Percentiles rank a stretch among this genome's conserved stretches.
Conservation (phyloP, 495 filamentous ascomycete species). For the Aspergillus heteromorphus region DNA sequence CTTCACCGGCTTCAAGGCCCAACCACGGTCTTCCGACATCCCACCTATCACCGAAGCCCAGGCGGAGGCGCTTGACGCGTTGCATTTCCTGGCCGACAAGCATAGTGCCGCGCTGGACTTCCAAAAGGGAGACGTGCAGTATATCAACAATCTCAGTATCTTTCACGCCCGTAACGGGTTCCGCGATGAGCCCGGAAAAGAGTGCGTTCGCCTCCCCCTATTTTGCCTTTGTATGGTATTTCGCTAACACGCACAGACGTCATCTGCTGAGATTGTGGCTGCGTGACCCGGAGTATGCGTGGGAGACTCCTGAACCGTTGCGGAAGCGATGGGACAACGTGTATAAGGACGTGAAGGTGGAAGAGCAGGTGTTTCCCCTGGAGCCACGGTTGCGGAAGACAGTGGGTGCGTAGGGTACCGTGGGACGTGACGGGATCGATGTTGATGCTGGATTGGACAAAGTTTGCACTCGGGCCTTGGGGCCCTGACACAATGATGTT, state of each 20-base stretch:
- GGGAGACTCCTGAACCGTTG: conserved; percentile 45
- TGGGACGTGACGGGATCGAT: no score
- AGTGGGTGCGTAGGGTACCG: neutral
- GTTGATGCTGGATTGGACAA: no score
- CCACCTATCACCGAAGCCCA: conserved; percentile 57
- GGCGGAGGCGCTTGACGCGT: conserved; percentile 57
- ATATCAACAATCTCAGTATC: conserved; percentile 65
- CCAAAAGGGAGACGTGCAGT: conserved; percentile 62
- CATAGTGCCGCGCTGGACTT: conserved; percentile 45
- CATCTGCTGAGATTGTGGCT: conserved; percentile 52
- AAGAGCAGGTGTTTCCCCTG: conserved; percentile 49
- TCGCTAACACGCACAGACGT: conserved; percentile 23
- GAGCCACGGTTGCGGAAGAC: conserved; percentile 31
- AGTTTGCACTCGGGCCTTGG: no score
- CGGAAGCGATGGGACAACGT: conserved; percentile 47
- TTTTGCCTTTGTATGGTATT: neutral
- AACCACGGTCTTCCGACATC: conserved; percentile 42
- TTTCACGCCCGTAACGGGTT: conserved; percentile 45
- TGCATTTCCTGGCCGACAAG: conserved; percentile 55
- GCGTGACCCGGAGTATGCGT: conserved; percentile 46
- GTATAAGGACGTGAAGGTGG: conserved; percentile 44
- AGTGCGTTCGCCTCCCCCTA: conserved; percentile 4
- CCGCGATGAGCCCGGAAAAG: conserved; percentile 8
- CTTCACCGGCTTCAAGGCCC: conserved; percentile 50
- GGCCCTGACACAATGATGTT: no score